Conservation (phyloP, 495 filamentous ascomycete species). For the Trichoderma erinaceum region DNA sequence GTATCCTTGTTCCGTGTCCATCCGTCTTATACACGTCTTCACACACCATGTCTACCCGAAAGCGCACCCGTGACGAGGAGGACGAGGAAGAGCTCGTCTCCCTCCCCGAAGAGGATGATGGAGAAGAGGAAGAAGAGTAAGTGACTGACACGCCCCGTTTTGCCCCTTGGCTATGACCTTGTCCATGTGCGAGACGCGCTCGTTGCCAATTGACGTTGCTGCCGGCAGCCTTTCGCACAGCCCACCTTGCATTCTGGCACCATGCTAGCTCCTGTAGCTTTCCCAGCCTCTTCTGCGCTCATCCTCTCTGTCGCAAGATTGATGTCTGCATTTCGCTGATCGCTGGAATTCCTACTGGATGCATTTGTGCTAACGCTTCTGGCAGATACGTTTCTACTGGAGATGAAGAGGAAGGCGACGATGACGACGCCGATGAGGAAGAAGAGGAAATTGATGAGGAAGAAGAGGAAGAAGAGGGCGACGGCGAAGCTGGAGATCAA, state of each 20-base stretch:
- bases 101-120: slow-evolving; percentile 40
- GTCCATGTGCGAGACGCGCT: background rate
- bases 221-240: background rate
- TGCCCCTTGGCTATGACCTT: background rate
- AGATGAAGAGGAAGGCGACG: slow-evolving; percentile 31
- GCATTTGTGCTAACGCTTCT: background rate
- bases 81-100: slow-evolving; percentile 50
- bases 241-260: background rate
- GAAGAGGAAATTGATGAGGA: slow-evolving; percentile 37
- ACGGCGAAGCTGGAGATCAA: slow-evolving; percentile 19
- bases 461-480: slow-evolving; percentile 28
- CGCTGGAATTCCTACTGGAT: background rate
- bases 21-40: slow-evolving; percentile 12
- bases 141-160: slow-evolving; percentile 23
- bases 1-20: slow-evolving; percentile 24
- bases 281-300: background rate
- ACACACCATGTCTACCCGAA: slow-evolving; percentile 39
- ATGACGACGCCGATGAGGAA: slow-evolving; percentile 33
- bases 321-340: background rate
- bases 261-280: background rate
- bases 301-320: background rate
- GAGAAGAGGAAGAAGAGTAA: slow-evolving; percentile 51
- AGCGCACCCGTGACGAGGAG: slow-evolving; percentile 41
- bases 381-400: slow-evolving; percentile 12
- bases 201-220: background rate